Percentiles rank a stretch among this genome's conserved stretches.
These are phyloP conservation scores for Paratinospora sagittata DNA, from an alignment of 164 flowering plant genomes.

Conservation along the genomic window DNA sequence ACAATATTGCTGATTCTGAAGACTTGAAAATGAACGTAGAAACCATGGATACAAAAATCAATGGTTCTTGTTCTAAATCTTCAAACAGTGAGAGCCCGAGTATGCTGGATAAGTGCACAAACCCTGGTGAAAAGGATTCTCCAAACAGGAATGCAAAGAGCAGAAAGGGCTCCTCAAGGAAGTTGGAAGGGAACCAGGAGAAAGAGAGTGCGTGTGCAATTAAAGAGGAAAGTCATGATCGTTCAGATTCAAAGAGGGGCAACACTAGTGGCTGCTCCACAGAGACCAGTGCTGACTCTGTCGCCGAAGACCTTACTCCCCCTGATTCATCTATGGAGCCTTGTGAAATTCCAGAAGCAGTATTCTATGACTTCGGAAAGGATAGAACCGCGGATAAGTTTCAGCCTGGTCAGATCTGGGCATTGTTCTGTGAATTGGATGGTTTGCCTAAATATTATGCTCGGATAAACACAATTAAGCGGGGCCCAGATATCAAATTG, in stretches of 20 bases:
- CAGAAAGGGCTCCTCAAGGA: not conserved
- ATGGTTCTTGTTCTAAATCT: slow-evolving; percentile 16
- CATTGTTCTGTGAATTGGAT: slow-evolving; percentile 56
- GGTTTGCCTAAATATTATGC: slow-evolving; percentile 59
- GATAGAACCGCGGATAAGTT: slow-evolving; percentile 37
- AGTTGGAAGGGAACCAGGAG: not conserved
- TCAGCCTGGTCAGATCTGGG: slow-evolving; percentile 60
- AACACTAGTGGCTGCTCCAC: not conserved
- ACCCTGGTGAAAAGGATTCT: not conserved
- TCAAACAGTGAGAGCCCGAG: not conserved
- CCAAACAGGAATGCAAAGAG: not conserved
- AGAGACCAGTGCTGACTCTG: not conserved
- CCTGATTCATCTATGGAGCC: slow-evolving; percentile 9
- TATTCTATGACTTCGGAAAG: slow-evolving; percentile 43
- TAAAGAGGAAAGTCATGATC: not conserved
- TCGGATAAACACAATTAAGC: slow-evolving; percentile 28
- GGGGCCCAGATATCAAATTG: slow-evolving; percentile 26
- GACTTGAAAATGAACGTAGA: slow-evolving; percentile 9
- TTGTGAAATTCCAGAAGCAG: slow-evolving; percentile 36
- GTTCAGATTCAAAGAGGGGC: not conserved
- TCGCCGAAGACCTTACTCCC: not conserved
- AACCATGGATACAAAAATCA: not conserved
- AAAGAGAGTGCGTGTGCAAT: not conserved
- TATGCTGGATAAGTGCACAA: not conserved
- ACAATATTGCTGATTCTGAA: slow-evolving; percentile 4